Evolutionary conservation across 2,329 filamentous ascomycete genomes (phyloP).

Genomic region (Cladosporium sp.): DNA sequence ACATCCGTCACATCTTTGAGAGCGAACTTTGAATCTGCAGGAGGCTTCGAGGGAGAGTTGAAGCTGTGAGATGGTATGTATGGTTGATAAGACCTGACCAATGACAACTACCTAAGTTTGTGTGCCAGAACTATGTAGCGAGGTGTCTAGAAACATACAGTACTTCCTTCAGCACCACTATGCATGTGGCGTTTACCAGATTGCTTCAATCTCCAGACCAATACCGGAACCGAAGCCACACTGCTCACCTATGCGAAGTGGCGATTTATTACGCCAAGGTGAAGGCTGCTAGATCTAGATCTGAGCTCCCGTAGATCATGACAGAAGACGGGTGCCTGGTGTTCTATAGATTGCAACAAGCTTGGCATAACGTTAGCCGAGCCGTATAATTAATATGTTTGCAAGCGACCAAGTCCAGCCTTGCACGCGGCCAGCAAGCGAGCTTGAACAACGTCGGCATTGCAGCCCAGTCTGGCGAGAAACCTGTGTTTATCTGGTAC

Average conservation of each 20-base stretch:
- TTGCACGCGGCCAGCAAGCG: neutral
- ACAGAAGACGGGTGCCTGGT: neutral
- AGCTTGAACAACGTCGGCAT: neutral
- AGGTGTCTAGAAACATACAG: neutral
- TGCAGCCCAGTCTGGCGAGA: neutral
- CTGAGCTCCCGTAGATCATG: neutral
- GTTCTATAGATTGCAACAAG: neutral
- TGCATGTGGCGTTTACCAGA: neutral
- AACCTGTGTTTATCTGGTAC: neutral
- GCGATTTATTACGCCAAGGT: neutral
- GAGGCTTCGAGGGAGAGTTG: conserved; percentile 69
- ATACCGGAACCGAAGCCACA: neutral
- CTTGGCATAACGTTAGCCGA: neutral
- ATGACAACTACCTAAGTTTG: neutral
- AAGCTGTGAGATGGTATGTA: conserved; percentile 58
- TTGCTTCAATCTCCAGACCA: neutral
- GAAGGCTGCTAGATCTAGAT: neutral
- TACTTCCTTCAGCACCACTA: neutral
- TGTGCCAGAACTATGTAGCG: neutral
- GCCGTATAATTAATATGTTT: neutral
- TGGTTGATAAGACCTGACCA: neutral
- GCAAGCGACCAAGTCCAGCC: neutral
- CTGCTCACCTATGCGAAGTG: neutral
- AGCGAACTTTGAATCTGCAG: conserved; percentile 85
- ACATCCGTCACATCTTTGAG: conserved; percentile 89